A percentile compares a stretch with the other conserved stretches of the same genome.
phyloP scores from a whole-genome alignment of 2,329 filamentous ascomycete species.

The Herpotrichia juniperi region DNA sequence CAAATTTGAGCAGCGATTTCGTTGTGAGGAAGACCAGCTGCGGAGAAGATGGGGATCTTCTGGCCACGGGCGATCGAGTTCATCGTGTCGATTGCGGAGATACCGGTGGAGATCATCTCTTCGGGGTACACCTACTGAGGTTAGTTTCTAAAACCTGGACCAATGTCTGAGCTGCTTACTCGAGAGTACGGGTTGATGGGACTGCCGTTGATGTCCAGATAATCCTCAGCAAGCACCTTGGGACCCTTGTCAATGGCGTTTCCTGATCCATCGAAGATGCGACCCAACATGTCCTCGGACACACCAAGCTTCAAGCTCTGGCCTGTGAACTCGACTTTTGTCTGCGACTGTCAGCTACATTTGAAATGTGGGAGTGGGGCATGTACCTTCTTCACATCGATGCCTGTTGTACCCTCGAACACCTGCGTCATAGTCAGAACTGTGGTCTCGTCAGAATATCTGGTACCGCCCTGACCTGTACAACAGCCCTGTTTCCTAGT shows the following conservation, averaged over 20 bases:
- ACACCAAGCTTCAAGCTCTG: constrained; percentile 98
- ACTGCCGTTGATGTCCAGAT: constrained; percentile 97
- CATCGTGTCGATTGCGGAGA: constrained; percentile 99
- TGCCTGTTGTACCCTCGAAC: constrained; percentile 95
- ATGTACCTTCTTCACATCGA: constrained; percentile 92
- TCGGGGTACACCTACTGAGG: constrained; percentile 84
- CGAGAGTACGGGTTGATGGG: constrained; percentile 98
- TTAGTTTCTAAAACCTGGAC: constrained; percentile 29
- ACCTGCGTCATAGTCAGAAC: constrained; percentile 65
- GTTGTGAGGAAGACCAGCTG: constrained; percentile 97
- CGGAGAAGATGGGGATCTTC: constrained; percentile 99
- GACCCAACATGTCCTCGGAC: constrained; percentile 98
- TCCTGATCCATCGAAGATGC: constrained; percentile 97
- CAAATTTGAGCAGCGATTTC: constrained; percentile 99
- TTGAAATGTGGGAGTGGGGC: constrained; percentile 16
- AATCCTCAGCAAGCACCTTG: constrained; percentile 97
- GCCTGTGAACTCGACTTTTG: constrained; percentile 95
- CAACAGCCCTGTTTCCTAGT: constrained; percentile 87
- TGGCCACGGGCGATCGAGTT: constrained; percentile 91
- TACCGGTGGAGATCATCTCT: constrained; percentile 99
- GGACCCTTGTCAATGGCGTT: constrained; percentile 98
- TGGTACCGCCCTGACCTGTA: constrained; percentile 70
- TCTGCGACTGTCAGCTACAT: constrained; percentile 59
- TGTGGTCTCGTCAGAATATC: neutral
- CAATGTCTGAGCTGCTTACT: constrained; percentile 60